Evolutionary conservation across 352 stramenopile genomes (phyloP).

Genomic region (Globisporangium acanthophoron): DNA sequence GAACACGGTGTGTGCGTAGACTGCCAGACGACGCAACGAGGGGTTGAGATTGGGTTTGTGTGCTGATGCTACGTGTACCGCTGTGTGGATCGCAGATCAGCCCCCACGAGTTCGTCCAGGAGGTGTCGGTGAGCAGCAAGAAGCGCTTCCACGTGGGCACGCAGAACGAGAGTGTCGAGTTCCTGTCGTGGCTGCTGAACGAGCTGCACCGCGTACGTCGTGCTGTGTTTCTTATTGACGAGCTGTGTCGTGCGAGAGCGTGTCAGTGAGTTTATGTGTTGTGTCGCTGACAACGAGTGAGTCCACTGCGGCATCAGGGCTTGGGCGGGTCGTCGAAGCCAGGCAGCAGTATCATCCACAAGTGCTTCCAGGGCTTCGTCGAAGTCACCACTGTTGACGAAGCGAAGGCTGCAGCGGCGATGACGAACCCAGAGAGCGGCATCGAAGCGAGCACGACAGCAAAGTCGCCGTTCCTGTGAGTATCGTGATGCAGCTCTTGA

Average conservation of each 20-base stretch:
- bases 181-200: slow-evolving; percentile 96
- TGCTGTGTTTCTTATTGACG: neutral
- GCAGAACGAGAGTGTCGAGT: slow-evolving; percentile 94
- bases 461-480: slow-evolving; percentile 70
- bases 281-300: neutral
- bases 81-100: slow-evolving; percentile 50
- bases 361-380: slow-evolving; percentile 95
- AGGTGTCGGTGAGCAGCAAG: slow-evolving; percentile 93
- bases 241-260: neutral
- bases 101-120: slow-evolving; percentile 96
- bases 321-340: slow-evolving; percentile 80
- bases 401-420: slow-evolving; percentile 24
- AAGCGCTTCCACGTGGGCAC: slow-evolving; percentile 95
- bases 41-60: neutral
- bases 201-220: slow-evolving; percentile 84
- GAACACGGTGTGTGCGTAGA: slow-evolving; percentile 70
- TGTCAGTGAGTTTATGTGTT: neutral
- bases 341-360: slow-evolving; percentile 92
- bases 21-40: no score
- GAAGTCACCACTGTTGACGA: slow-evolving; percentile 88
- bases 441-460: slow-evolving; percentile 27
- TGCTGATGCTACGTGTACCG: neutral
- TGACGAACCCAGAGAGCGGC: slow-evolving; percentile 19
- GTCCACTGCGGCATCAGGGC: slow-evolving; percentile 24
- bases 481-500: neutral